phyloP scores from a whole-genome alignment of 2,329 filamentous ascomycete genomes.

The Alternaria sp. region DNA sequence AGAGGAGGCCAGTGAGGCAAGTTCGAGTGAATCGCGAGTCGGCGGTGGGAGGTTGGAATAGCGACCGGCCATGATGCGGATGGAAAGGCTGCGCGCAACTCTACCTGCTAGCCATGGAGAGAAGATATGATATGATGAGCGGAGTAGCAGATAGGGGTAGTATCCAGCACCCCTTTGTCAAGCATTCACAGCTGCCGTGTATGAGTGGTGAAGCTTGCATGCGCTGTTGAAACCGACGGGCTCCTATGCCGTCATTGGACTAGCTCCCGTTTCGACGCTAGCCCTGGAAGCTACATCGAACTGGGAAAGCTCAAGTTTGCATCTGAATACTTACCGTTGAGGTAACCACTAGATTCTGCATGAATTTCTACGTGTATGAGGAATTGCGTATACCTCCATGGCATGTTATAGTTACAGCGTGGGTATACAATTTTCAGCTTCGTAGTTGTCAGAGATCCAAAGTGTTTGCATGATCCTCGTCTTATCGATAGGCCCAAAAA shows the following conservation, averaged over 20 bases:
- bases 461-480: background rate
- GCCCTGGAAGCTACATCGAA: background rate
- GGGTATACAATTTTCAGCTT: background rate
- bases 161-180: slow-evolving; percentile 22
- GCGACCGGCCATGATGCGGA: slow-evolving; percentile 48
- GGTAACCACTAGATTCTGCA: background rate
- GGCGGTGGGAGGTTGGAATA: slow-evolving; percentile 49
- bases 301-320: background rate
- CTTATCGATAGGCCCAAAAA: slow-evolving; percentile 15
- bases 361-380: background rate
- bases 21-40: slow-evolving; percentile 90
- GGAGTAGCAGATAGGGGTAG: slow-evolving; percentile 17
- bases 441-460: background rate
- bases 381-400: background rate
- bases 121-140: slow-evolving; percentile 5
- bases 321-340: background rate
- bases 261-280: slow-evolving; percentile 29
- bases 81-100: slow-evolving; percentile 25
- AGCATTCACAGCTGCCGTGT: slow-evolving; percentile 17
- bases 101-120: slow-evolving; percentile 37
- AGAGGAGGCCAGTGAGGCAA: slow-evolving; percentile 91
- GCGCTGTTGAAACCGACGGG: slow-evolving; percentile 25
- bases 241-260: slow-evolving; percentile 30
- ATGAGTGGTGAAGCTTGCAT: slow-evolving; percentile 27
- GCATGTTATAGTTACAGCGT: background rate